Evolutionary conservation across 2,329 filamentous ascomycete species (phyloP).

Genomic region (Cladosporium cucumerinum): DNA sequence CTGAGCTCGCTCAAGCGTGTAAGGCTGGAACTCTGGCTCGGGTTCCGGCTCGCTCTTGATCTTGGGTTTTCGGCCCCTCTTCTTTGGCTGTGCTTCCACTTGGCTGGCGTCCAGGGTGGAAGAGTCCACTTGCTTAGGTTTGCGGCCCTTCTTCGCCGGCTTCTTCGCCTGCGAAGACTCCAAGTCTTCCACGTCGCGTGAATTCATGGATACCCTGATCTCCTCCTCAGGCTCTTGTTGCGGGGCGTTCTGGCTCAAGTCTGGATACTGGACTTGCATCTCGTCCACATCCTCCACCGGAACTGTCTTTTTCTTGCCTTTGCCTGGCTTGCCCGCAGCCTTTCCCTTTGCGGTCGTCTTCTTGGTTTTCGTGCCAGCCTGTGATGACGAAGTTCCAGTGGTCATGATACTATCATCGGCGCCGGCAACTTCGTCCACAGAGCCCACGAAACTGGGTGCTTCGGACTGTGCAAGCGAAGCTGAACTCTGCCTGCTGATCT

Average conservation of each 20-base stretch:
- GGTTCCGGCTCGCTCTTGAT: slow-evolving; percentile 25
- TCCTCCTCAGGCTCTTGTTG: slow-evolving; percentile 20
- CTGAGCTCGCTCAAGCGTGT: slow-evolving; percentile 20
- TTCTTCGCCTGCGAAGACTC: slow-evolving; percentile 26
- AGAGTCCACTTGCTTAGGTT: slow-evolving; percentile 30
- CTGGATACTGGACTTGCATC: slow-evolving; percentile 18
- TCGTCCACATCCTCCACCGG: slow-evolving; percentile 20
- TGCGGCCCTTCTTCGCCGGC: slow-evolving; percentile 21
- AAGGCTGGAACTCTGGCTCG: slow-evolving; percentile 21
- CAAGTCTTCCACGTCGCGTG: slow-evolving; percentile 1
- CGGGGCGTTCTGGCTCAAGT: slow-evolving; percentile 20
- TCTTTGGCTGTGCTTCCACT: slow-evolving; percentile 28
- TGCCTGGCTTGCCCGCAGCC: slow-evolving; percentile 32
- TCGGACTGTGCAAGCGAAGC: slow-evolving; percentile 27
- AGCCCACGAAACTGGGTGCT: slow-evolving; percentile 22
- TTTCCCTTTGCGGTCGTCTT: slow-evolving; percentile 43
- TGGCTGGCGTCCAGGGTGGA: slow-evolving; percentile 29
- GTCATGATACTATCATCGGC: slow-evolving; percentile 58
- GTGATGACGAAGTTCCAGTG: slow-evolving; percentile 25
- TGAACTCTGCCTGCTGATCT: slow-evolving; percentile 51
- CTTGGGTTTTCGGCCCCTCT: slow-evolving; percentile 31
- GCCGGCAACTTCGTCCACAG: slow-evolving; percentile 30
- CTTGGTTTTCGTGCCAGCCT: slow-evolving; percentile 32
- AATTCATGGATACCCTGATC: slow-evolving; percentile 12
- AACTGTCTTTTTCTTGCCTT: slow-evolving; percentile 29